These are phyloP conservation scores for Cyanidium caldarium DNA, from an alignment of 23 red algal genomes.

Conservation along the genomic window DNA sequence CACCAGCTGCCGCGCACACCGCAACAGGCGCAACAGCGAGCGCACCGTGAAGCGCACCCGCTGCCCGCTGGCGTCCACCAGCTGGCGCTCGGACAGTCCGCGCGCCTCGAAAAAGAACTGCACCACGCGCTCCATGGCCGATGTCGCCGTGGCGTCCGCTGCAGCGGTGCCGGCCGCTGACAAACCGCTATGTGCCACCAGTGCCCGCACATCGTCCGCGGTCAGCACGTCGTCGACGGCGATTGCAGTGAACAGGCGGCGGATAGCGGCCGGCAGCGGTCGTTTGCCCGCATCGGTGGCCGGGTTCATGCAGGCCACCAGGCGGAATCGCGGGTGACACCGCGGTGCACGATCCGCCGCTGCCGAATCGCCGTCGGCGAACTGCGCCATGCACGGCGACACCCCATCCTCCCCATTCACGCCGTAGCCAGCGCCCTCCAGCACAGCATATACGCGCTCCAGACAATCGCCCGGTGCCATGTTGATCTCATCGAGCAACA, in stretches of 20 bases:
- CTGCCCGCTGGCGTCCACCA: conserved; percentile 33
- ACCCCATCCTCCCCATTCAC: neutral
- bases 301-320: conserved; percentile 90
- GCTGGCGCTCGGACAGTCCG: conserved; percentile 4
- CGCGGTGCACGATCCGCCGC: neutral
- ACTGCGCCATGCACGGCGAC: neutral
- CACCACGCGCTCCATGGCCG: conserved; percentile 15
- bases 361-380: neutral
- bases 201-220: conserved; percentile 21
- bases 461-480: conserved; percentile 75
- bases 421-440: conserved; percentile 38
- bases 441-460: conserved; percentile 52
- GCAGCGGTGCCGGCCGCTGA: neutral
- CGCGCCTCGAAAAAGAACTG: conserved; percentile 35
- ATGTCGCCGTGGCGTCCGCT: neutral
- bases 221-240: conserved; percentile 28
- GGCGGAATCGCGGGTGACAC: conserved; percentile 37
- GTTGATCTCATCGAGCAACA: conserved; percentile 94
- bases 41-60: conserved; percentile 48
- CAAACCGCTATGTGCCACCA: conserved; percentile 26
- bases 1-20: conserved; percentile 20
- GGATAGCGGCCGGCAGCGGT: conserved; percentile 37
- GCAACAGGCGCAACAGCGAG: conserved; percentile 47
- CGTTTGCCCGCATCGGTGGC: conserved; percentile 62
- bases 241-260: conserved; percentile 61